Base-by-base conservation (phyloP, 306 rosid species). In the Leucaena leucocephala region DNA sequence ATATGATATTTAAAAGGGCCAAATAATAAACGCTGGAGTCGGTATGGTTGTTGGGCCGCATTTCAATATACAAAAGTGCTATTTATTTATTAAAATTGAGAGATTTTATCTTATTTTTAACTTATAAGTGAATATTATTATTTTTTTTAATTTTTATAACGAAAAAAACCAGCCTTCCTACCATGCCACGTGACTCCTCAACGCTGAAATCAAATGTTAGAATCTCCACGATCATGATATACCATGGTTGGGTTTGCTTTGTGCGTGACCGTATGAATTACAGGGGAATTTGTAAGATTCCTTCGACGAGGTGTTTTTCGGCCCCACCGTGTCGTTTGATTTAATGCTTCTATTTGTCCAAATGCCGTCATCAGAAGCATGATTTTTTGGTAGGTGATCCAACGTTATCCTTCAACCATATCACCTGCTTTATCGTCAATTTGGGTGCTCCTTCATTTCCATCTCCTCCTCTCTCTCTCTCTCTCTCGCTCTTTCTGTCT, bases 331-430 rank as follows among this genome's bases (percentile, higher is more conserved):
- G 49, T 17, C 48, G 22, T 65, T 4, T n/a, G 19, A 5, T 67
- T 40, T 15, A 7, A 34, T 34, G 44, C 13, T 54, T 77, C 74
- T 8, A 50, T 64, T 44, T 64, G 39, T 63, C 69, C 38, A 15
- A 64, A 63, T 54, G 35, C 14, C 34, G 63, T 71, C 82, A 13
- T 17, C 45, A 0, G 42, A 81, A 64, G 68, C 44, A 54, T 70
- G 72, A 16, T 72, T 71, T 35, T 67, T 80, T 58, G 84, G 76
- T 80, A 27, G 84, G 84, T 84, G 36, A 72, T 40, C 69, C 62
- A 66, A 67, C 40, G 34, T 38, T 57, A 38, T 80, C 59, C 45
- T 71, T 76, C 68, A 65, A 64, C 81, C 44, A 71, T 69, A 71
- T 63, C 17, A 55, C 22, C 36, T 45, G 82, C 8, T 59, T 52